Conservation (phyloP, 106 monocot genomes). For the Chionographis japonica region DNA sequence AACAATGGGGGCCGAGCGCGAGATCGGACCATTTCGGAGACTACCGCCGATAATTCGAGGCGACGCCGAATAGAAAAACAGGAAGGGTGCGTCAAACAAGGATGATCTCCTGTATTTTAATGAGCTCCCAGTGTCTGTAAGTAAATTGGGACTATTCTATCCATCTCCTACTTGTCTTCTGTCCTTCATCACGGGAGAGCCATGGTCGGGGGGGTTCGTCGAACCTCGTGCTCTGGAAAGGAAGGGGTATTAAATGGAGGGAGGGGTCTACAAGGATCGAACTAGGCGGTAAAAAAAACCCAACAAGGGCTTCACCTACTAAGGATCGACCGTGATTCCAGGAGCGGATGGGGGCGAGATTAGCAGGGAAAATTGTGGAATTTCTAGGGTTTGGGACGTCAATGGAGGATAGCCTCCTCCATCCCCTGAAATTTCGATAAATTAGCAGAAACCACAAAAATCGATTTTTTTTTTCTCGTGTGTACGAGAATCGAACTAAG, state of each 20-base stretch:
- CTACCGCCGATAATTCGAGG: neutral
- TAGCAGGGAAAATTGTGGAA: neutral
- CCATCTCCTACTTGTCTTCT: neutral
- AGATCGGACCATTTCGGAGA: neutral
- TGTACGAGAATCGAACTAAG: neutral
- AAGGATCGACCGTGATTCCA: constrained; percentile 1
- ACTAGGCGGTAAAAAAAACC: neutral
- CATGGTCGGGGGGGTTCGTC: constrained; percentile 35
- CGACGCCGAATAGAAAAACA: neutral
- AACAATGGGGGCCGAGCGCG: neutral
- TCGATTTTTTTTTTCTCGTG: neutral
- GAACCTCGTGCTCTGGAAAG: constrained; percentile 4
- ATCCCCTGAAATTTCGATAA: neutral
- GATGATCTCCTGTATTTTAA: too few relatives aligned
- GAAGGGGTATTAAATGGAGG: constrained; percentile 11
- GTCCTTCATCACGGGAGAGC: constrained; percentile 49
- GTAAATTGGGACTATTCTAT: neutral
- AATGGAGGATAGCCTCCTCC: constrained; percentile 8
- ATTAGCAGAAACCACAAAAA: neutral
- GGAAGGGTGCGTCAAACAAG: constrained; percentile 2
- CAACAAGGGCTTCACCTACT: neutral
- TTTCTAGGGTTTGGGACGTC: constrained; percentile 5
- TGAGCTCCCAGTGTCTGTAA: neutral
- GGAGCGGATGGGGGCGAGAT: neutral
- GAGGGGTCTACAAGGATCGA: neutral